Evolutionary conservation across 2,329 filamentous ascomycete species (phyloP).

Genomic region (Simplicillium sp.): DNA sequence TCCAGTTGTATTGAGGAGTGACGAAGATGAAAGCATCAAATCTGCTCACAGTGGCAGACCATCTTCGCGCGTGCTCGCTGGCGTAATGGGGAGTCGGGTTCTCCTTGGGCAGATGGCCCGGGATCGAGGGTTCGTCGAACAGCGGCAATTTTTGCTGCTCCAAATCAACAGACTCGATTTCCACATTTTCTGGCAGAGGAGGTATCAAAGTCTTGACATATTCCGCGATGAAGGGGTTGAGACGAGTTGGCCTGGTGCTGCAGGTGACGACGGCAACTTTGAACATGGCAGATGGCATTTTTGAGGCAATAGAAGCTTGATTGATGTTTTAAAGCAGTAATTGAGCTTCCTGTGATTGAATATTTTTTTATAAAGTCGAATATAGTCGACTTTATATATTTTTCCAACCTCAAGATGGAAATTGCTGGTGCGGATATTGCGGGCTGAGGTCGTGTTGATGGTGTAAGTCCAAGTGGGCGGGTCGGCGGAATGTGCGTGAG

Average conservation of each 20-base stretch:
- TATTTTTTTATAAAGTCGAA: not conserved
- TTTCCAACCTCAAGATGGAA: too few species aligned
- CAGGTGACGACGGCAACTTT: constrained; percentile 25
- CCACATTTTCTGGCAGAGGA: constrained; percentile 3
- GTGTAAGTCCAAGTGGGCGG: not conserved
- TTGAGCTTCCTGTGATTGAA: not conserved
- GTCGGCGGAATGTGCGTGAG: too few species aligned
- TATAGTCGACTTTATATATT: not conserved
- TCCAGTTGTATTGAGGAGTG: constrained; percentile 47
- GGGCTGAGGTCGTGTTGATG: not conserved
- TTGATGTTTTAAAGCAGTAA: not conserved
- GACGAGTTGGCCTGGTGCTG: constrained; percentile 22
- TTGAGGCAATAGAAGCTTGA: not conserved
- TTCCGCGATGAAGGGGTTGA: constrained; percentile 22
- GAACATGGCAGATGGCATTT: constrained; percentile 2
- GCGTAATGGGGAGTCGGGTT: constrained; percentile 21
- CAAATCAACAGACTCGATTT: constrained; percentile 23
- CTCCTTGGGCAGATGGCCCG: constrained; percentile 23
- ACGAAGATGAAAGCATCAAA: constrained; percentile 40
- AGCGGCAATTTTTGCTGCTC: constrained; percentile 31
- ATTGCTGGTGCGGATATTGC: not conserved
- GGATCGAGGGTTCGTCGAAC: constrained; percentile 31
- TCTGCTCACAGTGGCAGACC: constrained; percentile 31
- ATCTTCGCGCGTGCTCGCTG: constrained; percentile 30
- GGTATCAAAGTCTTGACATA: constrained; percentile 18